phyloP scores from a whole-genome alignment of 345 rosid genomes.

The Melaleuca alternifolia region DNA sequence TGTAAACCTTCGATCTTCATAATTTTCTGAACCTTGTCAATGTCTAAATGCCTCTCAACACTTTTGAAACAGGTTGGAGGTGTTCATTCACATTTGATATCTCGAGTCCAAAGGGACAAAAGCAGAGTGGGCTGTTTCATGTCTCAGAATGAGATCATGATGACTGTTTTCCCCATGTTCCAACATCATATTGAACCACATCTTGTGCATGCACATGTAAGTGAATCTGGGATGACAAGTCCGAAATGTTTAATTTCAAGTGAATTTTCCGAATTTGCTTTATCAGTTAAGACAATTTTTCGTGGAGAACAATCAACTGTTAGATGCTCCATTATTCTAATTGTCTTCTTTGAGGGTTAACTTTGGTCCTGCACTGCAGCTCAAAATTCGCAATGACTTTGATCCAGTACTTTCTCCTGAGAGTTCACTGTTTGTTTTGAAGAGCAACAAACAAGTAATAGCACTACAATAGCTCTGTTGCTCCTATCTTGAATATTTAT shows the following conservation, averaged over 20 bases:
- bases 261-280: not conserved
- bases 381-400: conserved; percentile 98
- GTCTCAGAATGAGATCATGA: conserved; percentile 99
- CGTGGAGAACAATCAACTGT: not conserved
- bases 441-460: conserved; percentile 89
- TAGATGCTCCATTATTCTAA: not conserved
- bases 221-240: conserved; percentile 16
- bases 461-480: not conserved
- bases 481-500: not conserved
- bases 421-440: conserved; percentile 94
- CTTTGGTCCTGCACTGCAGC: conserved; percentile 31
- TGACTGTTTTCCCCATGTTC: conserved; percentile 96
- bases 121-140: conserved; percentile 77
- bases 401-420: conserved; percentile 99
- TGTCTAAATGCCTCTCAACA: conserved; percentile 2
- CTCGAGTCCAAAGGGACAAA: conserved; percentile 99
- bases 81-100: conserved; percentile 95
- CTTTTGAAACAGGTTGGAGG: conserved; percentile 83
- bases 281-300: not conserved
- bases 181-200: conserved; percentile 98
- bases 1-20: not conserved
- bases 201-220: conserved; percentile 98
- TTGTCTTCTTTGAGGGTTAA: not conserved
- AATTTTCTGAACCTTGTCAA: not conserved
- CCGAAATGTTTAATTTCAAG: not conserved